phyloP scores from a whole-genome alignment of 441 rosid species.

The Daphne laureola region DNA sequence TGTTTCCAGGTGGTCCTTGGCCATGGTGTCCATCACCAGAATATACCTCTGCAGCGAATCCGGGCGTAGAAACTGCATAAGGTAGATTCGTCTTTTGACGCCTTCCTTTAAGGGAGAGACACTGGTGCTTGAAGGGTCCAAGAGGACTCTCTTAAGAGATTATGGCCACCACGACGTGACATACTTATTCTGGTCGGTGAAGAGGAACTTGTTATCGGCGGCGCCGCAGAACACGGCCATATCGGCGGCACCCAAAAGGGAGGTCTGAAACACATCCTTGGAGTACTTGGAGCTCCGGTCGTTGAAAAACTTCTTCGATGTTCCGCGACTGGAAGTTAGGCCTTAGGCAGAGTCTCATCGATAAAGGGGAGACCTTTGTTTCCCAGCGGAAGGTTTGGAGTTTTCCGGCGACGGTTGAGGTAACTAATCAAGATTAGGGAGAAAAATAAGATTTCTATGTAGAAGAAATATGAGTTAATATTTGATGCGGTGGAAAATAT shows the following conservation, averaged over 20 bases:
- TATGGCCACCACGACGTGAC: constrained; percentile 23
- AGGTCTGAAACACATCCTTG: constrained; percentile 22
- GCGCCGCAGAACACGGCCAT: constrained; percentile 28
- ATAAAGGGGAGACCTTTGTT: constrained; percentile 24
- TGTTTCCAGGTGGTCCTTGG: constrained; percentile 15
- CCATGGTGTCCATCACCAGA: constrained; percentile 20
- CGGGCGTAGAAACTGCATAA: constrained; percentile 23
- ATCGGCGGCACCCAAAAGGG: constrained; percentile 19
- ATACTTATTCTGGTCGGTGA: constrained; percentile 20
- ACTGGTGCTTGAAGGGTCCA: constrained; percentile 5
- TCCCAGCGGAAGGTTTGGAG: constrained; percentile 24
- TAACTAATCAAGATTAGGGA: constrained; percentile 7
- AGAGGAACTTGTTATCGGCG: constrained; percentile 21
- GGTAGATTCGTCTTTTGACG: constrained; percentile 13
- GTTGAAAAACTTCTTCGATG: constrained; percentile 23
- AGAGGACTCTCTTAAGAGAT: constrained; percentile 16
- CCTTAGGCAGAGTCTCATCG: constrained; percentile 23
- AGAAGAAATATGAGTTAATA: constrained; percentile 10
- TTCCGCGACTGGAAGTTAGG: constrained; percentile 13
- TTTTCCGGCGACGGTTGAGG: constrained; percentile 7
- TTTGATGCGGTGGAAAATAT: no score
- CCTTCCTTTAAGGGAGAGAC: constrained; percentile 17
- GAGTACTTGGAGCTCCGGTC: constrained; percentile 19
- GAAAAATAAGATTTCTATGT: constrained; percentile 9
- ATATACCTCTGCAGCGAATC: constrained; percentile 28